phyloP scores from a whole-genome alignment of 2,329 filamentous ascomycete species.

The Aspergillus vadensis region DNA sequence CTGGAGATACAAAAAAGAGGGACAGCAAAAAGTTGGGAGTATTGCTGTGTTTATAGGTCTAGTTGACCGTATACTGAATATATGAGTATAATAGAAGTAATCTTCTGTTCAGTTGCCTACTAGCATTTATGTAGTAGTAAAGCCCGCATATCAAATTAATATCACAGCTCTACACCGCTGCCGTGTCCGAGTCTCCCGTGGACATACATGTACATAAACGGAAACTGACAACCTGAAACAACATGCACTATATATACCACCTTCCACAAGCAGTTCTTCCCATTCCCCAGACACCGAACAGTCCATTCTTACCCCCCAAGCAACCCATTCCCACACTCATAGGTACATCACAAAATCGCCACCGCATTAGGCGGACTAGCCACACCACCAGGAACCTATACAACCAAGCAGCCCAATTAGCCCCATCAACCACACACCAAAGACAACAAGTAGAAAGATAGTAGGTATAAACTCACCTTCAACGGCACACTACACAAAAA shows the following conservation, averaged over 20 bases:
- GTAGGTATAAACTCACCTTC: conserved; percentile 35
- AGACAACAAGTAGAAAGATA: no score
- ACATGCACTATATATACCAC: no score
- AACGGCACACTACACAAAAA: conserved; percentile 54
- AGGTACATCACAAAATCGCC: conserved; percentile 41
- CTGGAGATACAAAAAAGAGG: conserved; percentile 24
- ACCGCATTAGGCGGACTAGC: conserved; percentile 50
- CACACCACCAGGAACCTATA: conserved; percentile 47
- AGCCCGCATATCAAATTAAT: no score
- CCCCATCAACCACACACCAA: not conserved
- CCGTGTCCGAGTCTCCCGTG: no score
- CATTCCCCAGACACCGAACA: conserved; percentile 18
- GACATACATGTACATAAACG: no score
- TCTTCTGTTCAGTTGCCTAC: conserved; percentile 18
- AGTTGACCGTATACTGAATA: conserved; percentile 5
- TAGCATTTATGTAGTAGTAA: no score
- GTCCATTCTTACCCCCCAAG: not conserved
- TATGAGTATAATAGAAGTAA: not conserved
- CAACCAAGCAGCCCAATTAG: not conserved
- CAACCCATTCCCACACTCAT: not conserved
- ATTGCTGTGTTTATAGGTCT: conserved; percentile 15
- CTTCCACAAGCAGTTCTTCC: no score
- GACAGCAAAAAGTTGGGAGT: conserved; percentile 22
- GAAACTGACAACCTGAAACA: no score
- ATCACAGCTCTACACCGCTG: no score